phyloP scores from a whole-genome alignment of 495 filamentous ascomycete genomes.

The Cercophora newfieldiana region DNA sequence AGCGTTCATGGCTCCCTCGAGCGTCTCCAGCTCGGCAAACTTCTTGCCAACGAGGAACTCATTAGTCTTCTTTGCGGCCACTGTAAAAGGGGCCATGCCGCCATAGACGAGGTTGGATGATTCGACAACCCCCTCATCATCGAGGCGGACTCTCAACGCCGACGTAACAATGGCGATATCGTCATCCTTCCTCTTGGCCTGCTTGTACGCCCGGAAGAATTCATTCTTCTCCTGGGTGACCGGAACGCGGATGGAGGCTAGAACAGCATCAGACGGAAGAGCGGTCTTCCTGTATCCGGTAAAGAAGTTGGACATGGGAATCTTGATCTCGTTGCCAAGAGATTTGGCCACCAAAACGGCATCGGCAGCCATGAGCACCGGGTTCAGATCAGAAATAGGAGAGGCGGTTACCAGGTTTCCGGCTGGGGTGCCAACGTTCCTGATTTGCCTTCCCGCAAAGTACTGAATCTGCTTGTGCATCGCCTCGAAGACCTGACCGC shows the following conservation, averaged over 20 bases:
- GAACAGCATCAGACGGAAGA: constrained; percentile 77
- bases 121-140: constrained; percentile 63
- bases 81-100: constrained; percentile 84
- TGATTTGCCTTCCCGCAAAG: constrained; percentile 93
- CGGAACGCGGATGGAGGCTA: constrained; percentile 83
- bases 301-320: constrained; percentile 93
- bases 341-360: constrained; percentile 78
- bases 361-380: constrained; percentile 86
- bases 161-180: constrained; percentile 96
- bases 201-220: constrained; percentile 82
- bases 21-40: constrained; percentile 73
- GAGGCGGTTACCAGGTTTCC: constrained; percentile 95
- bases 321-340: constrained; percentile 65
- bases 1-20: constrained; percentile 85
- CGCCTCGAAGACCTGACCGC: constrained; percentile 71
- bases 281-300: constrained; percentile 86
- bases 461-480: constrained; percentile 82
- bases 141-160: constrained; percentile 70
- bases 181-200: constrained; percentile 93
- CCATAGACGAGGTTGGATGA: constrained; percentile 81
- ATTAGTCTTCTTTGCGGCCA: constrained; percentile 75
- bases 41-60: constrained; percentile 72
- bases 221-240: constrained; percentile 65
- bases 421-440: constrained; percentile 94
- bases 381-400: constrained; percentile 95